Conservation (phyloP, 345 rosid genomes). For the Erysimum cheiranthoides region DNA sequence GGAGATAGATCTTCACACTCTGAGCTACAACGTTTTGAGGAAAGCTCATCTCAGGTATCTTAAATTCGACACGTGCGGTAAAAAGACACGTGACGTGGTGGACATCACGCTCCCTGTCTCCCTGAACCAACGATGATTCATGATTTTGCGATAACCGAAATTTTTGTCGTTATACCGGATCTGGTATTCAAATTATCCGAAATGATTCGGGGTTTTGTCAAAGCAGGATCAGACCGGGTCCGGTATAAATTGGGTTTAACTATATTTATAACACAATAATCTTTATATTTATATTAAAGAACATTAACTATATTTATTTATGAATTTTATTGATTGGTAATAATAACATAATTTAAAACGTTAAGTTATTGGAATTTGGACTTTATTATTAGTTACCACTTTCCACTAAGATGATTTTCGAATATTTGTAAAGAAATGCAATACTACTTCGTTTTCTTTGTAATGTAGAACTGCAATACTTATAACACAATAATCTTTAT, state of each 20-base stretch:
- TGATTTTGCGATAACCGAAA: constrained; percentile 70
- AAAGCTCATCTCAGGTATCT: constrained; percentile 69
- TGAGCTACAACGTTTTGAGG: constrained; percentile 62
- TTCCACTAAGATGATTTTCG: no score
- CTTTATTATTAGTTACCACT: no score
- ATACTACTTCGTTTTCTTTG: no score
- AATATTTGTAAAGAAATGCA: no score
- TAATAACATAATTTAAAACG: no score
- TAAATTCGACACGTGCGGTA: constrained; percentile 54
- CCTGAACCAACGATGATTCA: constrained; percentile 70
- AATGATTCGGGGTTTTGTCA: constrained; percentile 60
- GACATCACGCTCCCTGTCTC: constrained; percentile 53
- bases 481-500: no score
- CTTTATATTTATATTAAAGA: no score
- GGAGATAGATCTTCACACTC: constrained; percentile 64
- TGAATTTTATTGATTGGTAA: no score
- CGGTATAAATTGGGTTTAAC: constrained; percentile 52
- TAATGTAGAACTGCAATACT: no score
- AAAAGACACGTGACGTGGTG: constrained; percentile 59
- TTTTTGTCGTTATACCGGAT: constrained; percentile 66
- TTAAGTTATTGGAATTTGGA: no score
- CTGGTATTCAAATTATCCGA: constrained; percentile 75
- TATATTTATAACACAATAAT: no score
- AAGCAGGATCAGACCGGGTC: constrained; percentile 54
- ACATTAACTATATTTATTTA: no score